Evolutionary conservation across 179 eudicot species (phyloP), one percentile per base, ranked within the genome.

Genomic region (Spinacia oleracea): DNA sequence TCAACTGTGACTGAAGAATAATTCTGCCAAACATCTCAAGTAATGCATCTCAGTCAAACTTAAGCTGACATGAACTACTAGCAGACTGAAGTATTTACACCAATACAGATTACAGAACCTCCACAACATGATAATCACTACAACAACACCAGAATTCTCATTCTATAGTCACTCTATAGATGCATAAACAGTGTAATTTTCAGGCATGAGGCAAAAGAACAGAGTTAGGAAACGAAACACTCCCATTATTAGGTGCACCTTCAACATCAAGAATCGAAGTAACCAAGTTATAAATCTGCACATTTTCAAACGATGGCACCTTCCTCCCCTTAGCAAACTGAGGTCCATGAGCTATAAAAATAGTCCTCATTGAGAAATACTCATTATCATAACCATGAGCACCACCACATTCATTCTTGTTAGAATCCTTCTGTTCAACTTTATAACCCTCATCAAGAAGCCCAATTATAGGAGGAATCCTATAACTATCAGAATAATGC

Each of bases 361-460:
- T 87, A 9, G 95, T 87, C 79, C 98, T 89, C 98, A 94, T 94
- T 12, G 98, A 94, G 83, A 94, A 94, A 76, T 86, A 83, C 15
- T 81, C 90, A 78, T 93, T 94, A 74, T 94, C 98, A 73, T 93
- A 94, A n/a, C 98, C 97, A 78, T 94, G 98, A 18, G 98, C 92
- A 38, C 98, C 98, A 40, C 94, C 98, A 84, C 98, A 94, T 56
- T 91, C 98, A 68, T 84, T 78, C n/a, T 70, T 83, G 18, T 74
- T 64, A 25, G 89, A 81, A 31, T 82, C 81, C 83, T 78, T 87
- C 73, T 85, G 91, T 80, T 93, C 93, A 40, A 94, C 92, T 87
- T 88, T 93, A 55, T 75, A 93, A 25, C 94, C 90, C 82, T 94
- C 97, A 5, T 87, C 90, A 5, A 88, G 71, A 53, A 94, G 79